Percentiles rank a stretch among this genome's conserved stretches.
Evolutionary conservation across 352 stramenopile species (phyloP).

Genomic region (Globisporangium okanoganense): DNA sequence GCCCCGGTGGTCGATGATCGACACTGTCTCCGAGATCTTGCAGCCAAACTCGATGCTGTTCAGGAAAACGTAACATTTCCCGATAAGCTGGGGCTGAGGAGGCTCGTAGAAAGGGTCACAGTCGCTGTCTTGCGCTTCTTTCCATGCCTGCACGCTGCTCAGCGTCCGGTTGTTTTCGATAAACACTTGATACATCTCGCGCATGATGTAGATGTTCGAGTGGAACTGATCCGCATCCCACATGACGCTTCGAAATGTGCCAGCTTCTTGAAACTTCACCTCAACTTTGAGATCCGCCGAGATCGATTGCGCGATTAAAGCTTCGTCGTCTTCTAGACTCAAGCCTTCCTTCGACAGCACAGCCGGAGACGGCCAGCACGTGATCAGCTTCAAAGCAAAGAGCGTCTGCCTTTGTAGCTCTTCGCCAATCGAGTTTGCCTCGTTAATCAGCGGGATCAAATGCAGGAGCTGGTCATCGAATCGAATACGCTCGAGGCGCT

Average conservation of each 20-base stretch:
- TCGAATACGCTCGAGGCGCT: conserved; percentile 54
- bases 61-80: conserved; percentile 67
- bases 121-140: conserved; percentile 28
- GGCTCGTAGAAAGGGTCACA: conserved; percentile 80
- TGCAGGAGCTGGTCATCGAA: conserved; percentile 83
- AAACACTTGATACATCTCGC: conserved; percentile 87
- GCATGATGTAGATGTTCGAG: conserved; percentile 76
- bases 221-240: conserved; percentile 84
- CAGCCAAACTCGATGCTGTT: conserved; percentile 53
- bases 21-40: conserved; percentile 50
- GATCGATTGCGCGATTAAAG: conserved; percentile 44
- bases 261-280: conserved; percentile 72
- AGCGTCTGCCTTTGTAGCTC: conserved; percentile 63
- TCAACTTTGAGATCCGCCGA: conserved; percentile 69
- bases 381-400: conserved; percentile 71
- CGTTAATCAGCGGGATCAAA: conserved; percentile 77
- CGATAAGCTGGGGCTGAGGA: conserved; percentile 65
- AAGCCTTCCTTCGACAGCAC: conserved; percentile 24
- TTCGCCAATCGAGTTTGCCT: conserved; percentile 84
- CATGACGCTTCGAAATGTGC: conserved; percentile 68
- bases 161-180: conserved; percentile 65
- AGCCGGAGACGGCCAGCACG: conserved; percentile 26
- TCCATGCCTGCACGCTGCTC: conserved; percentile 27
- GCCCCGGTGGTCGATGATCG: conserved; percentile 57
- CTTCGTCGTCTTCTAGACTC: conserved; percentile 56